Conservation (phyloP, 768 basidiomycete genomes). For the Macrocybe gigantea region DNA sequence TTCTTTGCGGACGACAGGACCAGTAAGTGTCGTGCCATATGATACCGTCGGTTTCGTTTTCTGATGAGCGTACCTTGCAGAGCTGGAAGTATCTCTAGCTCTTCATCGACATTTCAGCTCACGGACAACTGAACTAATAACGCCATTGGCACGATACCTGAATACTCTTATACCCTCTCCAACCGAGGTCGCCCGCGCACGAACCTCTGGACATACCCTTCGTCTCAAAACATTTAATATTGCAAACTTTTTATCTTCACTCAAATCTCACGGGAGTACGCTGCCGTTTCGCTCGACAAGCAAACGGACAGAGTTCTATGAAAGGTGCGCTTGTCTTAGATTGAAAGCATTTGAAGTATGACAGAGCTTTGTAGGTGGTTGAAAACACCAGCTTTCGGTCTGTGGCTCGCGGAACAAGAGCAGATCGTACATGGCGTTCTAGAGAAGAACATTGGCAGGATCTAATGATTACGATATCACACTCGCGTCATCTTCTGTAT, state of each 20-base stretch:
- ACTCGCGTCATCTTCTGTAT: not conserved
- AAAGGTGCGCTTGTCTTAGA: slow-evolving; percentile 25
- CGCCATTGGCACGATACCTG: slow-evolving; percentile 89
- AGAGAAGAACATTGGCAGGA: slow-evolving; percentile 16
- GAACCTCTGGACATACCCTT: slow-evolving; percentile 21
- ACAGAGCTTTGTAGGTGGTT: slow-evolving; percentile 40
- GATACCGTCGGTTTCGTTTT: not conserved
- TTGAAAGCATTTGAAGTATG: not conserved
- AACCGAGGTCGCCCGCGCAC: slow-evolving; percentile 36
- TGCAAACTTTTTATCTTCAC: slow-evolving; percentile 62
- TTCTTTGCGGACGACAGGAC: slow-evolving; percentile 40
- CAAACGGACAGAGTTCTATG: slow-evolving; percentile 70
- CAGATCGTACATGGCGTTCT: slow-evolving; percentile 59
- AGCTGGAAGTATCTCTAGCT: slow-evolving; percentile 53
- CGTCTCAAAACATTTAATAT: slow-evolving; percentile 69
- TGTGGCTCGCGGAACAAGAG: slow-evolving; percentile 78
- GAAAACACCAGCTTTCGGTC: slow-evolving; percentile 68
- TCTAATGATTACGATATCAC: not conserved
- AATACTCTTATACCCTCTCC: slow-evolving; percentile 79
- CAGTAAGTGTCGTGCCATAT: slow-evolving; percentile 33
- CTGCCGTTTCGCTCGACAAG: slow-evolving; percentile 68
- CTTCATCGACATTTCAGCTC: slow-evolving; percentile 81
- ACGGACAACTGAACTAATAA: slow-evolving; percentile 79
- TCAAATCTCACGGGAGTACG: slow-evolving; percentile 63
- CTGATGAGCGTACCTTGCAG: slow-evolving; percentile 26